Evolutionary conservation across 2,329 filamentous ascomycete species (phyloP).

Genomic region (Fusarium neocosmosporiellum): DNA sequence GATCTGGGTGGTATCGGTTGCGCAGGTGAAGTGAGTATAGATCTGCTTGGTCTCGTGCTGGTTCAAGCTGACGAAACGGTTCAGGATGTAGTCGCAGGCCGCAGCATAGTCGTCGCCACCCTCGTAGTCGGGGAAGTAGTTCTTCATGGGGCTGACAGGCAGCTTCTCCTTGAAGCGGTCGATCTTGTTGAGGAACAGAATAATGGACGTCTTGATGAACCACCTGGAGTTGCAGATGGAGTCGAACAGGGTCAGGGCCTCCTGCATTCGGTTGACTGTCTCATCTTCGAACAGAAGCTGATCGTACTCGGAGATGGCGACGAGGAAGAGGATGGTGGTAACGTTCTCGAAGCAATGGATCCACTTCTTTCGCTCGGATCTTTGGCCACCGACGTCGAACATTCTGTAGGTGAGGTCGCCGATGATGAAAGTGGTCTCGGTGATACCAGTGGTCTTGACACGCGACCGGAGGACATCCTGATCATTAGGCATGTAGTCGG

Average conservation of each 20-base stretch:
- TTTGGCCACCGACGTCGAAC: slow-evolving; percentile 97
- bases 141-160: slow-evolving; percentile 83
- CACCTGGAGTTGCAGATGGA: slow-evolving; percentile 89
- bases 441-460: slow-evolving; percentile 98
- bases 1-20: slow-evolving; percentile 98
- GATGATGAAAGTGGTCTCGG: slow-evolving; percentile 95
- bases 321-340: slow-evolving; percentile 94
- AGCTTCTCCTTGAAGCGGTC: slow-evolving; percentile 91
- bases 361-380: slow-evolving; percentile 99
- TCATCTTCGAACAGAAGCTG: slow-evolving; percentile 96
- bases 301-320: slow-evolving; percentile 97
- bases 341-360: slow-evolving; percentile 99
- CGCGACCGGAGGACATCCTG: slow-evolving; percentile 95
- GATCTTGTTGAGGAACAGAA: slow-evolving; percentile 91
- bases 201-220: slow-evolving; percentile 92
- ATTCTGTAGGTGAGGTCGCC: slow-evolving; percentile 95
- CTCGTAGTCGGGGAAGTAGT: slow-evolving; percentile 92
- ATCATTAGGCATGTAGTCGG: slow-evolving; percentile 94
- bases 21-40: slow-evolving; percentile 99
- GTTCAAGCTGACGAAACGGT: slow-evolving; percentile 97
- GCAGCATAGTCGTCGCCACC: slow-evolving; percentile 95
- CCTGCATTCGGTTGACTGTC: slow-evolving; percentile 95
- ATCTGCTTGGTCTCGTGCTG: slow-evolving; percentile 99
- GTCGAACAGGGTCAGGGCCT: slow-evolving; percentile 86
- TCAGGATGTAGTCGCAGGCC: slow-evolving; percentile 98